Conservation (phyloP, 495 filamentous ascomycete species). For the Jackrogersella multiformis region DNA sequence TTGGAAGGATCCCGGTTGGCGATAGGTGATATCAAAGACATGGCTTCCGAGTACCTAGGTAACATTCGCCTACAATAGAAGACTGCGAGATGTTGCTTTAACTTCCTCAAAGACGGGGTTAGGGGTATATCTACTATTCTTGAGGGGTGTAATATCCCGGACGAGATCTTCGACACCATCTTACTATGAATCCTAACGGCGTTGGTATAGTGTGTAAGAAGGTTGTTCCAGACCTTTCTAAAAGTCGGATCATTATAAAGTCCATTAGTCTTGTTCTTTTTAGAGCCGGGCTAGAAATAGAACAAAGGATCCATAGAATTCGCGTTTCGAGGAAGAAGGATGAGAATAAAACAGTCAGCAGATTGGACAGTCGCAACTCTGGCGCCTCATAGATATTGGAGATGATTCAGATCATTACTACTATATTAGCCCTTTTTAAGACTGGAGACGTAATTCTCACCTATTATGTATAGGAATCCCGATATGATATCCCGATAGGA, state of each 20-base stretch:
- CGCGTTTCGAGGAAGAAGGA: constrained; percentile 35
- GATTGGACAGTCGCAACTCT: constrained; percentile 18
- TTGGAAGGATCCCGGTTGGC: constrained; percentile 5
- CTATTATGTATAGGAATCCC: not conserved
- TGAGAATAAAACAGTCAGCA: constrained; percentile 14
- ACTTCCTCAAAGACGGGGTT: not conserved
- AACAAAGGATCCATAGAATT: constrained; percentile 28
- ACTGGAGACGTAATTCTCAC: constrained; percentile 2
- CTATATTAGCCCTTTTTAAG: not conserved
- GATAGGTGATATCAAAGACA: constrained; percentile 1
- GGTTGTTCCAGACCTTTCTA: constrained; percentile 14
- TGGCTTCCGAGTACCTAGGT: not conserved
- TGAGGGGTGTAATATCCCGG: constrained; percentile 12
- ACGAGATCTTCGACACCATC: constrained; percentile 17
- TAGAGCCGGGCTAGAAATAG: constrained; percentile 15
- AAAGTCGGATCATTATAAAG: constrained; percentile 19
- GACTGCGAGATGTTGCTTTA: not conserved
- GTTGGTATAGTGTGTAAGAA: constrained; percentile 17
- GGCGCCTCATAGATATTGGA: constrained; percentile 16
- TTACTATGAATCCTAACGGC: constrained; percentile 20
- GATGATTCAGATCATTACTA: not conserved
- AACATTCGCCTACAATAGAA: constrained; percentile 1
- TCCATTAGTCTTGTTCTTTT: constrained; percentile 1
- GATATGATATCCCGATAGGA: too few species aligned
- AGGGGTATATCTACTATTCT: constrained; percentile 4